A percentile compares a stretch with the other conserved stretches of the same genome.
phyloP scores from a whole-genome alignment of 2,329 filamentous ascomycete species.

The Cadophora sp. region DNA sequence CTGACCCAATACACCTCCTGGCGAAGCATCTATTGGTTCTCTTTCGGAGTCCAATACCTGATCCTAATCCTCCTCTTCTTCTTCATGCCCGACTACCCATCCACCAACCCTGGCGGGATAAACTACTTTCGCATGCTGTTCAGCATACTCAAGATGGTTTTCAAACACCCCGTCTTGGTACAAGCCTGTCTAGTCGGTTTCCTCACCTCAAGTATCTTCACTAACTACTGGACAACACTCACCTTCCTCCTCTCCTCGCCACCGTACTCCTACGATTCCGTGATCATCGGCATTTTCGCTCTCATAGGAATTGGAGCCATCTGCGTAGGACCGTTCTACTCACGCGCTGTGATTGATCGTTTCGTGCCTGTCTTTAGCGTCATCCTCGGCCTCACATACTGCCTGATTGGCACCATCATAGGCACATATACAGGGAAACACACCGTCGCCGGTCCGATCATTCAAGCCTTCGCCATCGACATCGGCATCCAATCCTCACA shows the following conservation, averaged over 20 bases:
- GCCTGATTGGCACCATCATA: slow-evolving; percentile 66
- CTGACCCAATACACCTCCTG: slow-evolving; percentile 76
- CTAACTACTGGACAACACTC: slow-evolving; percentile 75
- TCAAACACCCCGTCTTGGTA: slow-evolving; percentile 70
- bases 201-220: slow-evolving; percentile 66
- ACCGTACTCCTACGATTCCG: slow-evolving; percentile 71
- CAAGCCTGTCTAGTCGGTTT: slow-evolving; percentile 74
- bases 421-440: slow-evolving; percentile 73
- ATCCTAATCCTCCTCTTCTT: slow-evolving; percentile 71
- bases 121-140: slow-evolving; percentile 71
- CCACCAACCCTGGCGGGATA: slow-evolving; percentile 69
- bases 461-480: slow-evolving; percentile 75
- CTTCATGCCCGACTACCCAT: slow-evolving; percentile 83
- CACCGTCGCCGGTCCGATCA: slow-evolving; percentile 72
- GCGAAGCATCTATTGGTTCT: slow-evolving; percentile 81
- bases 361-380: slow-evolving; percentile 73
- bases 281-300: slow-evolving; percentile 79
- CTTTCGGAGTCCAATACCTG: slow-evolving; percentile 72
- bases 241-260: slow-evolving; percentile 77
- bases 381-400: slow-evolving; percentile 64
- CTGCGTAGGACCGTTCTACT: slow-evolving; percentile 71
- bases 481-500: slow-evolving; percentile 76
- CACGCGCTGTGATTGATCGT: slow-evolving; percentile 71
- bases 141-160: slow-evolving; percentile 68
- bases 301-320: slow-evolving; percentile 78